These are phyloP conservation scores for Aphanomyces euteiches DNA, from an alignment of 352 stramenopile species.

Conservation along the genomic window DNA sequence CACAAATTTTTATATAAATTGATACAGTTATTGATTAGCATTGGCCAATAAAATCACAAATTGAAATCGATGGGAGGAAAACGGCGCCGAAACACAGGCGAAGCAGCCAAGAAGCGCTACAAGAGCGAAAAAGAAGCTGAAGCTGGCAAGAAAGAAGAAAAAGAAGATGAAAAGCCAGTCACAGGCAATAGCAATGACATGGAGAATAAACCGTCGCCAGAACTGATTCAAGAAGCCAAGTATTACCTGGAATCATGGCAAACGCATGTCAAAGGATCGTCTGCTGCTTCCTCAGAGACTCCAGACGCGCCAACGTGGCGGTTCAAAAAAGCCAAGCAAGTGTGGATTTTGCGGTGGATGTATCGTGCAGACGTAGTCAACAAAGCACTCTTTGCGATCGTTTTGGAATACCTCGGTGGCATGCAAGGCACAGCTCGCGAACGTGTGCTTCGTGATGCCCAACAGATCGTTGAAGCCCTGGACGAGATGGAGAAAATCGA, in stretches of 20 bases:
- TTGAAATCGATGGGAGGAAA: conserved; percentile 11
- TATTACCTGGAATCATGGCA: conserved; percentile 82
- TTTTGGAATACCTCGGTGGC: conserved; percentile 67
- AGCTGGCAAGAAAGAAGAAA: neutral
- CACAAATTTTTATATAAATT: neutral
- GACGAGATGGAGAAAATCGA: conserved; percentile 12
- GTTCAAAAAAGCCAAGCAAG: conserved; percentile 85
- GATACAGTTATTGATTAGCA: neutral
- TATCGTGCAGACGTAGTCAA: conserved; percentile 68
- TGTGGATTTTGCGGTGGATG: conserved; percentile 80
- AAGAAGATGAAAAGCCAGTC: conserved; percentile 13
- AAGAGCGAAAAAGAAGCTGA: conserved; percentile 5
- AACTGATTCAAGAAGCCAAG: conserved; percentile 75
- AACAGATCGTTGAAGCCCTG: conserved; percentile 28
- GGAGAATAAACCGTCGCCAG: conserved; percentile 66
- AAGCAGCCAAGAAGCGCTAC: conserved; percentile 1
- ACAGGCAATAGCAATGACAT: conserved; percentile 39
- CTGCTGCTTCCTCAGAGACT: conserved; percentile 42
- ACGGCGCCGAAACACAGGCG: conserved; percentile 22
- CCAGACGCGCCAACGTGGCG: conserved; percentile 69
- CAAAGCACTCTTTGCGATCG: conserved; percentile 72
- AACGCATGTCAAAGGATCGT: conserved; percentile 25
- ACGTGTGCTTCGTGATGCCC: conserved; percentile 62
- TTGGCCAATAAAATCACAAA: neutral
- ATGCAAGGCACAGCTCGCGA: conserved; percentile 63